A percentile compares a stretch with the other conserved stretches of the same genome.
phyloP scores from a whole-genome alignment of 345 rosid genomes.

The Punica granatum region DNA sequence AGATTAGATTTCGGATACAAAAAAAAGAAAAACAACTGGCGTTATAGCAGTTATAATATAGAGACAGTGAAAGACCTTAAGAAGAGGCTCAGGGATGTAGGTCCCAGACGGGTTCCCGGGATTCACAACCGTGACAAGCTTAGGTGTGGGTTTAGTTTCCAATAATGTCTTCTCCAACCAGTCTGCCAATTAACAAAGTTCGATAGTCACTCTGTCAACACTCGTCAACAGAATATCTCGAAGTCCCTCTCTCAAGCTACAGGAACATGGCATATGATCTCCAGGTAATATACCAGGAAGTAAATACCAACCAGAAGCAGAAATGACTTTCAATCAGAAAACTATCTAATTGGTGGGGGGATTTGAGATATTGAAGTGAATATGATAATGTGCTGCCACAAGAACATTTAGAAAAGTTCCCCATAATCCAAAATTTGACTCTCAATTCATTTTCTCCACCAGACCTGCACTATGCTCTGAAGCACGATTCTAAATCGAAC shows the following conservation, averaged over 20 bases:
- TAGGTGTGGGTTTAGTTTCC: slow-evolving; percentile 72
- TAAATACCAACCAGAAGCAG: neutral
- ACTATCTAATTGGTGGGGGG: neutral
- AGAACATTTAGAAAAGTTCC: neutral
- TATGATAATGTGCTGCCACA: neutral
- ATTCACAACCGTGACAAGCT: slow-evolving; percentile 88
- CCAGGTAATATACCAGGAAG: neutral
- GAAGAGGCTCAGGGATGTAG: slow-evolving; percentile 77
- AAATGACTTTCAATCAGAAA: neutral
- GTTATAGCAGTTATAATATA: neutral
- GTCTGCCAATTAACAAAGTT: slow-evolving; percentile 37
- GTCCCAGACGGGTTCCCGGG: slow-evolving; percentile 97
- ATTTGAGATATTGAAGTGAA: neutral
- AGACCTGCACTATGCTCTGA: neutral
- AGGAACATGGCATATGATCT: neutral
- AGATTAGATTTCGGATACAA: neutral
- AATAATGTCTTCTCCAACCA: slow-evolving; percentile 70
- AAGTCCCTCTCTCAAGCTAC: neutral
- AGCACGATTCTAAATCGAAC: neutral
- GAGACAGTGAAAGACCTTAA: slow-evolving; percentile 44
- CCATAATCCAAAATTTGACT: too few relatives aligned
- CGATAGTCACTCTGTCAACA: neutral
- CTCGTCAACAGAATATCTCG: neutral
- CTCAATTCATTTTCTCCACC: neutral
- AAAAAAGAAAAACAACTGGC: neutral